These are phyloP conservation scores for Trametes polyzona DNA, from an alignment of 1,284 basidiomycete species.

Conservation along the genomic window DNA sequence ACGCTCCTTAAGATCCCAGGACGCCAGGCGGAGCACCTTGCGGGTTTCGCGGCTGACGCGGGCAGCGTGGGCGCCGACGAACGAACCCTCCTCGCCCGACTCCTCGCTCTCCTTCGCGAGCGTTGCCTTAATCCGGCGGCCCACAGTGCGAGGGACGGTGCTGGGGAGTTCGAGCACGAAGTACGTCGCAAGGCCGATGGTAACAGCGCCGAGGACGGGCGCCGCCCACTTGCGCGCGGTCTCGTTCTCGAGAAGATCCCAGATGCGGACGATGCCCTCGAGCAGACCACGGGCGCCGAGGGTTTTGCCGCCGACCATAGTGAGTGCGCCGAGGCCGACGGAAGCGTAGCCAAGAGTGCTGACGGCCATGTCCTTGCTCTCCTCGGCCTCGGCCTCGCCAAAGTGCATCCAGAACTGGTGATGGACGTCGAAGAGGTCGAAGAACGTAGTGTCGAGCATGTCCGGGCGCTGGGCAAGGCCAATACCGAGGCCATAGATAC, in stretches of 20 bases:
- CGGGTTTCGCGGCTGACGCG: constrained; percentile 87
- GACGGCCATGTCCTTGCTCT: constrained; percentile 55
- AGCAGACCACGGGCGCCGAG: constrained; percentile 80
- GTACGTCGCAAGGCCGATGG: constrained; percentile 81
- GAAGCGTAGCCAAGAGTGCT: constrained; percentile 77
- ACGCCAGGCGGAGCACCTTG: constrained; percentile 92
- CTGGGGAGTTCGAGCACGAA: constrained; percentile 88
- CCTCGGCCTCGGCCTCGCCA: constrained; percentile 48
- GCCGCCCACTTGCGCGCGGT: constrained; percentile 86
- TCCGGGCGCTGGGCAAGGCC: constrained; percentile 73
- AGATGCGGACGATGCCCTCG: constrained; percentile 74
- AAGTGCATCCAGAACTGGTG: constrained; percentile 77
- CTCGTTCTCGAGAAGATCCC: constrained; percentile 85
- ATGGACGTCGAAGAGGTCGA: constrained; percentile 90
- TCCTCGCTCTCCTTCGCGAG: constrained; percentile 50
- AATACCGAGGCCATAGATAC: constrained; percentile 73
- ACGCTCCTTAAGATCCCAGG: constrained; percentile 88
- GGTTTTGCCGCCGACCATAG: constrained; percentile 83
- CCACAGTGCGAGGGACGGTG: constrained; percentile 92
- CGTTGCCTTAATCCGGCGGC: constrained; percentile 72
- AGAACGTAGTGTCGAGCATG: constrained; percentile 71
- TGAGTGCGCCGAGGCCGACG: constrained; percentile 84
- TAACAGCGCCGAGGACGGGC: constrained; percentile 79
- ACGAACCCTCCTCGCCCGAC: constrained; percentile 51
- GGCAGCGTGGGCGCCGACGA: constrained; percentile 71